Conservation (phyloP, 768 basidiomycete genomes). For the Suillus lakei region DNA sequence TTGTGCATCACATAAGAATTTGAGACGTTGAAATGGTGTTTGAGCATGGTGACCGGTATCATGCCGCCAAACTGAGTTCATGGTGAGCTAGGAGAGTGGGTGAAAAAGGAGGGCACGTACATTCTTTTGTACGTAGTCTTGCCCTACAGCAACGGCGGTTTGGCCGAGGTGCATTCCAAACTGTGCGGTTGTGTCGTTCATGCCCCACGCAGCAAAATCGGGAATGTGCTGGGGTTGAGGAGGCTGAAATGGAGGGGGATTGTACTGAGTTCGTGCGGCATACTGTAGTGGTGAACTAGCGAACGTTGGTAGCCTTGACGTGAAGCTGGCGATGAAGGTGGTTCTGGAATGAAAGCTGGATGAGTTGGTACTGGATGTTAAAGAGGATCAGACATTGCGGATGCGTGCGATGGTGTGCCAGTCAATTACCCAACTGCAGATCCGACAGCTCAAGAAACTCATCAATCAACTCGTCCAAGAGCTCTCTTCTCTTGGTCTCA, state of each 20-base stretch:
- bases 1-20: constrained; percentile 95
- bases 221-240: constrained; percentile 40
- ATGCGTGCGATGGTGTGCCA: too few species aligned
- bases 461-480: too few species aligned
- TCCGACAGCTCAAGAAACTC: too few species aligned
- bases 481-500: too few species aligned
- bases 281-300: constrained; percentile 56
- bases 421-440: too few species aligned
- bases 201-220: constrained; percentile 74
- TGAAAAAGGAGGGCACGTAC: constrained; percentile 47
- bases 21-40: constrained; percentile 94
- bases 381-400: constrained; percentile 51
- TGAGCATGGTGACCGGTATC: constrained; percentile 76
- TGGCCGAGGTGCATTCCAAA: constrained; percentile 96
- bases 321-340: constrained; percentile 72
- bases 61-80: constrained; percentile 73
- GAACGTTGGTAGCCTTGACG: constrained; percentile 79
- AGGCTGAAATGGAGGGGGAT: constrained; percentile 52
- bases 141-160: constrained; percentile 89
- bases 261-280: constrained; percentile 43
- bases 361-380: constrained; percentile 90
- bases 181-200: constrained; percentile 93
- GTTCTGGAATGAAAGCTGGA: constrained; percentile 84
- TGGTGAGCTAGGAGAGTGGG: constrained; percentile 13
- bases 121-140: constrained; percentile 95